These are phyloP conservation scores for Hanseniaspora lindneri DNA, from an alignment of 805 yeast genomes.

Conservation along the genomic window DNA sequence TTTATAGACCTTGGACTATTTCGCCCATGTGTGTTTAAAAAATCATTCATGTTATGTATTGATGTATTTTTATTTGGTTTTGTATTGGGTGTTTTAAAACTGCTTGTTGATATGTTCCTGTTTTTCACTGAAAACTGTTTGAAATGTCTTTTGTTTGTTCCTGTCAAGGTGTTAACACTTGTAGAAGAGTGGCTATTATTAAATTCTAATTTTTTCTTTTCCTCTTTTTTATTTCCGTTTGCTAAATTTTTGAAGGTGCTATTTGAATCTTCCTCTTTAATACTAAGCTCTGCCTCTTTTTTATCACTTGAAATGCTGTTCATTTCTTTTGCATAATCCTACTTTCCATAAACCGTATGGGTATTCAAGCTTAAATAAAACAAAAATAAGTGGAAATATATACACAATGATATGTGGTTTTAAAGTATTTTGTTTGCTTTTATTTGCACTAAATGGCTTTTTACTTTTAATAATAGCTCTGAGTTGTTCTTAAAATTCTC, in stretches of 20 bases:
- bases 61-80: conserved; percentile 1
- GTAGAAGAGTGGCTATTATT: background rate
- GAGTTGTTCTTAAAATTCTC: too few species aligned
- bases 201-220: background rate
- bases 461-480: too few species aligned
- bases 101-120: background rate
- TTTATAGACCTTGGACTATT: conserved; percentile 6
- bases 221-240: too few species aligned
- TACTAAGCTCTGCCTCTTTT: too few species aligned
- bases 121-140: conserved; percentile 13
- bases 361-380: too few species aligned
- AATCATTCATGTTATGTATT: conserved; percentile 2
- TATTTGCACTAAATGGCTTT: too few species aligned
- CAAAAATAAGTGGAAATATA: background rate
- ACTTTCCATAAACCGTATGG: too few species aligned
- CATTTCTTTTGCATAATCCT: background rate
- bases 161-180: background rate
- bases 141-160: background rate
- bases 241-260: too few species aligned
- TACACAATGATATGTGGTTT: too few species aligned
- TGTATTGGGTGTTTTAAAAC: conserved; percentile 3
- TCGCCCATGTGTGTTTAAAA: background rate
- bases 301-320: background rate
- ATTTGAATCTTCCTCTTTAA: too few species aligned
- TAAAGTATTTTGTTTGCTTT: too few species aligned